phyloP scores from a whole-genome alignment of 768 basidiomycete genomes.

The Naganishia kalamii region DNA sequence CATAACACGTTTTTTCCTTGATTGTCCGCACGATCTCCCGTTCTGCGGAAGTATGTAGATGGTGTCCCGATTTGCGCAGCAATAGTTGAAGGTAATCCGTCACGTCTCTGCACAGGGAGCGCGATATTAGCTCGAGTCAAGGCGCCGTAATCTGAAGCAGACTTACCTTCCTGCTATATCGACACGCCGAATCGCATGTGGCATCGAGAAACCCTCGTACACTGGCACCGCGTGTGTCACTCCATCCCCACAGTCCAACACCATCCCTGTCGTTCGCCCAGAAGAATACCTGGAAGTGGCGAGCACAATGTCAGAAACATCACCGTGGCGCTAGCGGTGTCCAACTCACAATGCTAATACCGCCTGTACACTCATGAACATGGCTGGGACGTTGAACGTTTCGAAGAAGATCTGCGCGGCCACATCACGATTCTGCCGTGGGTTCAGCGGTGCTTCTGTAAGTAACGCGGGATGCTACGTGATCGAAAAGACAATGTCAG shows the following conservation, averaged over 20 bases:
- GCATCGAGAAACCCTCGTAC: slow-evolving; percentile 98
- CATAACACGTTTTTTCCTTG: slow-evolving; percentile 97
- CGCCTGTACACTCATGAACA: slow-evolving; percentile 94
- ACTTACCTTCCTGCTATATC: slow-evolving; percentile 88
- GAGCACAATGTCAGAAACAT: neutral
- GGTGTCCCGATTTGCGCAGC: slow-evolving; percentile 86
- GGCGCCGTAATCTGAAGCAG: neutral
- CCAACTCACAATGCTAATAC: slow-evolving; percentile 82
- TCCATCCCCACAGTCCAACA: slow-evolving; percentile 96
- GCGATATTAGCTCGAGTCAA: neutral
- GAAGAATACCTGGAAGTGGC: slow-evolving; percentile 76
- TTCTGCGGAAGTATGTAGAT: slow-evolving; percentile 94
- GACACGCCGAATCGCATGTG: slow-evolving; percentile 90
- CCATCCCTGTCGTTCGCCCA: slow-evolving; percentile 97
- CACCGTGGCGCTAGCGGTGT: neutral
- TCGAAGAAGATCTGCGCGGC: slow-evolving; percentile 99
- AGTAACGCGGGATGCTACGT: slow-evolving; percentile 87
- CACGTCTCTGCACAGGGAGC: slow-evolving; percentile 63
- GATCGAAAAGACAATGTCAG: neutral
- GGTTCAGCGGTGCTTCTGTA: slow-evolving; percentile 96
- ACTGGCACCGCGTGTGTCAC: slow-evolving; percentile 98
- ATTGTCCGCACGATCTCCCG: slow-evolving; percentile 93
- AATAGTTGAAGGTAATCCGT: slow-evolving; percentile 93
- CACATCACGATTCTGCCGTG: slow-evolving; percentile 88
- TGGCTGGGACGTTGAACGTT: slow-evolving; percentile 97